Evolutionary conservation across 352 stramenopile species (phyloP), one percentile per base, ranked within the genome.

Genomic region (Globisporangium acanthophoron): DNA sequence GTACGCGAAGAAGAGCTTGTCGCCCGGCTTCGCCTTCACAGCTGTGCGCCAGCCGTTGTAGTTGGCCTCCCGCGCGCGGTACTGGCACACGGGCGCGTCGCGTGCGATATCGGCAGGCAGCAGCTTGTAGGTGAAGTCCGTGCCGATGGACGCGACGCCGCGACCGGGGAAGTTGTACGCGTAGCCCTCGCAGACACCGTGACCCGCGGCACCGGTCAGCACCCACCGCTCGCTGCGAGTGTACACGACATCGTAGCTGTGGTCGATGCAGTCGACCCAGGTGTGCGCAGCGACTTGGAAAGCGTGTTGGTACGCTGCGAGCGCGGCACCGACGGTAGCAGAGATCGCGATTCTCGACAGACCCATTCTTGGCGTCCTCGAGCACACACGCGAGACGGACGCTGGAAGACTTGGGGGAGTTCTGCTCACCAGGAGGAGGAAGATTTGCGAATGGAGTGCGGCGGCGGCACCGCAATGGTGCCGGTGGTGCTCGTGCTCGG

Each of bases 121-220:
- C 48, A 88, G 80, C 65, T 87, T 86, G 55, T 78, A 69, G 5
- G 66, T 72, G 54, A 76, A 67, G 51, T 76, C 67, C 15, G 46
- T 61, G 52, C 74, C 67, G 51, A 76, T 66, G 48, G 73, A 52
- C 8, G 54, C 13, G 52, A 85, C 77, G 13, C 75, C 73, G 18
- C 77, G 77, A 35, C 77, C 75, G 0, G 68, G 57, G 43, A 84
- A 90, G 71, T 87, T 83, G 47, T 87, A 85, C 59, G 79, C 76
- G 67, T 87, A 89, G 2, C 77, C 79, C 5, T 60, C 56, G 54
- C 79, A 87, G 31, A 85, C 72, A 8, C 76, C 76, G 39, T 79
- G 74, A 18, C 67, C 67, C 1, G 40, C 58, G 31, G 52, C 58
- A n/a, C 76, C 77, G 15, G 71, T 69, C 57, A 68, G 81, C 37